A percentile compares a stretch with the other conserved stretches of the same genome.
Conservation (phyloP, 371 early-diverging fungal genomes). For the Mucor velutinosus region DNA sequence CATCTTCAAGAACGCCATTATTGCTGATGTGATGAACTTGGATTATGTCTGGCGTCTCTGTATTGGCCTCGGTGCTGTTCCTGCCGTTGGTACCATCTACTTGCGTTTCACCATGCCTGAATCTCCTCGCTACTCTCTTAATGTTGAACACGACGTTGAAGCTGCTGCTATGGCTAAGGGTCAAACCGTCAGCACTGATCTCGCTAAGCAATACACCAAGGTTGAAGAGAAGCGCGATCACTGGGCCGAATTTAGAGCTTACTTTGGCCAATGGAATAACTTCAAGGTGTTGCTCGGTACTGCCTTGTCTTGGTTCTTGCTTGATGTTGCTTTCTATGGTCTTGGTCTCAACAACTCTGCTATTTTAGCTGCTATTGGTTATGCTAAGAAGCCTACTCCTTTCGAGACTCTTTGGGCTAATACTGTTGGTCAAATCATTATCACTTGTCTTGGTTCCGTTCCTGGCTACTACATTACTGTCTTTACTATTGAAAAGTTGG, state of each 20-base stretch:
- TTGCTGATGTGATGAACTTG: slow-evolving; percentile 63
- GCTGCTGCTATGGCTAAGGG: slow-evolving; percentile 64
- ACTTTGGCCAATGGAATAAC: slow-evolving; percentile 83
- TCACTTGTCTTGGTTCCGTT: slow-evolving; percentile 81
- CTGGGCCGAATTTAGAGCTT: slow-evolving; percentile 67
- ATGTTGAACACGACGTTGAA: slow-evolving; percentile 71
- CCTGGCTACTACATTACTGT: slow-evolving; percentile 91
- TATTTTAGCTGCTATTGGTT: slow-evolving; percentile 75
- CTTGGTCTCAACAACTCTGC: slow-evolving; percentile 80
- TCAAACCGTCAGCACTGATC: slow-evolving; percentile 37
- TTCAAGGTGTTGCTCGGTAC: slow-evolving; percentile 79
- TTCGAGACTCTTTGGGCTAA: slow-evolving; percentile 61
- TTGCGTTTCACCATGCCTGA: slow-evolving; percentile 92
- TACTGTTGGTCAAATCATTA: slow-evolving; percentile 80
- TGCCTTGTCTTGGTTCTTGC: slow-evolving; percentile 80
- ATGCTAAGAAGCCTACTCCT: slow-evolving; percentile 52
- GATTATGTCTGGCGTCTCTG: slow-evolving; percentile 90
- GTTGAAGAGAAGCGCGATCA: slow-evolving; percentile 51
- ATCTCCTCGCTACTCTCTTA: slow-evolving; percentile 85
- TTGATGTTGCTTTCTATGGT: slow-evolving; percentile 91
- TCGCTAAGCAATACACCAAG: slow-evolving; percentile 40
- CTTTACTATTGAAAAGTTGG: slow-evolving; percentile 74
- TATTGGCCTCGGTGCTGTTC: slow-evolving; percentile 82
- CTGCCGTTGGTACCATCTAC: slow-evolving; percentile 84
- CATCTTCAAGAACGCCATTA: slow-evolving; percentile 68